Percentiles rank a stretch among this genome's conserved stretches.
These are phyloP conservation scores for Fomitopsis betulina DNA, from an alignment of 1,284 basidiomycete species.

Conservation along the genomic window DNA sequence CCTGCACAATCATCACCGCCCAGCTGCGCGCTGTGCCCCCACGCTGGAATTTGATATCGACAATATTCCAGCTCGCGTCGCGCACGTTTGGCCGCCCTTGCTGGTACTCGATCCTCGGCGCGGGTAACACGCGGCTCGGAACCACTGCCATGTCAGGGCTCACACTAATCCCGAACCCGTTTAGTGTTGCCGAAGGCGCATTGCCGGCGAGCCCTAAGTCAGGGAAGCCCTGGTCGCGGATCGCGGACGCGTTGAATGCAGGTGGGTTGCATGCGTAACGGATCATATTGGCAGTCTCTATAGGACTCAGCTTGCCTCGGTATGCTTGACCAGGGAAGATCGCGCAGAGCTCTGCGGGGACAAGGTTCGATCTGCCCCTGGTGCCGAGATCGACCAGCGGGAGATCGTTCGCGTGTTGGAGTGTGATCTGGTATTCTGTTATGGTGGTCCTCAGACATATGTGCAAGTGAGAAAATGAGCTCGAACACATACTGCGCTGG, in stretches of 20 bases:
- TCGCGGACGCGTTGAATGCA: conserved; percentile 48
- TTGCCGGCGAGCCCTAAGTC: conserved; percentile 43
- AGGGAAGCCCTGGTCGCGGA: conserved; percentile 51
- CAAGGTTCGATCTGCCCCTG: conserved; percentile 36
- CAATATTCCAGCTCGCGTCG: conserved; percentile 70
- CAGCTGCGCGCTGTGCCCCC: conserved; percentile 45
- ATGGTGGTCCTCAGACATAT: not conserved
- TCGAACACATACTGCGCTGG: conserved; percentile 40
- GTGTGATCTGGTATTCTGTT: conserved; percentile 52
- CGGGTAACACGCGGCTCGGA: conserved; percentile 55
- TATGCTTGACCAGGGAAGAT: conserved; percentile 54
- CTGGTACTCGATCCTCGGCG: conserved; percentile 54
- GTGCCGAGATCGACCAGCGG: conserved; percentile 56
- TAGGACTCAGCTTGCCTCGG: conserved; percentile 45
- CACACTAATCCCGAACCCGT: conserved; percentile 53
- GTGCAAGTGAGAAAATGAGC: too few relatives aligned
- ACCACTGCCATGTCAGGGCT: conserved; percentile 52
- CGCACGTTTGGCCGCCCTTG: conserved; percentile 37
- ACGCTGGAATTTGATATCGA: conserved; percentile 58
- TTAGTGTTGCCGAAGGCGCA: conserved; percentile 26
- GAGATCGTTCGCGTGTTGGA: conserved; percentile 45
- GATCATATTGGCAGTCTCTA: conserved; percentile 63
- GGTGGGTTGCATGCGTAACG: conserved; percentile 57
- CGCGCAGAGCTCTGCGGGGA: conserved; percentile 69
- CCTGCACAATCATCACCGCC: conserved; percentile 57